These are phyloP conservation scores for Sporothrix brasiliensis DNA, from an alignment of 2,329 filamentous ascomycete genomes.

Conservation along the genomic window DNA sequence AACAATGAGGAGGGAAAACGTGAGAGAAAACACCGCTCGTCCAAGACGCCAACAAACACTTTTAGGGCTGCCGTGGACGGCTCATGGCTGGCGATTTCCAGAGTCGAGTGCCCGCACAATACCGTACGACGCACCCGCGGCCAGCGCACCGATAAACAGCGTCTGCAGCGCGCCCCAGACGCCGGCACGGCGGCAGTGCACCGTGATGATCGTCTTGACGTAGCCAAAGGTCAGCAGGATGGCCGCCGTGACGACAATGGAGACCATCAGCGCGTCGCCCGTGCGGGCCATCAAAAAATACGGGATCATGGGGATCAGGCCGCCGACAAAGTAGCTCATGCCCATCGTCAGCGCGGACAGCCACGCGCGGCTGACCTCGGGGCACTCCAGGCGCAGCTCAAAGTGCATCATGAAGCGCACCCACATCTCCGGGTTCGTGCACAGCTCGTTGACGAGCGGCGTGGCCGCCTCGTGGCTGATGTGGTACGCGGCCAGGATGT, in stretches of 20 bases:
- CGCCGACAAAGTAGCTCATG: conserved; percentile 69
- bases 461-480: conserved; percentile 49
- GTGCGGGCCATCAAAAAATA: conserved; percentile 63
- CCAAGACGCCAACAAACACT: neutral
- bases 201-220: conserved; percentile 61
- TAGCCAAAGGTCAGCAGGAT: conserved; percentile 68
- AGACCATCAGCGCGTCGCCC: conserved; percentile 58
- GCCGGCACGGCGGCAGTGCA: conserved; percentile 55
- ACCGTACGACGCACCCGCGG: conserved; percentile 66
- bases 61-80: neutral
- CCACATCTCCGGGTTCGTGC: conserved; percentile 52
- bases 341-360: conserved; percentile 68
- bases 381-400: conserved; percentile 54
- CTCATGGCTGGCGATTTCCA: conserved; percentile 29
- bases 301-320: conserved; percentile 69
- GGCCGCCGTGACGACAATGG: conserved; percentile 62
- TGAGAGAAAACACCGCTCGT: neutral
- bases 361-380: conserved; percentile 50
- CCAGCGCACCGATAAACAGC: conserved; percentile 64
- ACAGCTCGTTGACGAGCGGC: conserved; percentile 56
- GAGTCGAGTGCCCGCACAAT: conserved; percentile 62
- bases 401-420: conserved; percentile 64
- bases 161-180: conserved; percentile 66
- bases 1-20: neutral
- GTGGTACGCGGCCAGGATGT: conserved; percentile 51